These are phyloP conservation scores for Immersiella caudata DNA, from an alignment of 495 filamentous ascomycete species.

Conservation along the genomic window DNA sequence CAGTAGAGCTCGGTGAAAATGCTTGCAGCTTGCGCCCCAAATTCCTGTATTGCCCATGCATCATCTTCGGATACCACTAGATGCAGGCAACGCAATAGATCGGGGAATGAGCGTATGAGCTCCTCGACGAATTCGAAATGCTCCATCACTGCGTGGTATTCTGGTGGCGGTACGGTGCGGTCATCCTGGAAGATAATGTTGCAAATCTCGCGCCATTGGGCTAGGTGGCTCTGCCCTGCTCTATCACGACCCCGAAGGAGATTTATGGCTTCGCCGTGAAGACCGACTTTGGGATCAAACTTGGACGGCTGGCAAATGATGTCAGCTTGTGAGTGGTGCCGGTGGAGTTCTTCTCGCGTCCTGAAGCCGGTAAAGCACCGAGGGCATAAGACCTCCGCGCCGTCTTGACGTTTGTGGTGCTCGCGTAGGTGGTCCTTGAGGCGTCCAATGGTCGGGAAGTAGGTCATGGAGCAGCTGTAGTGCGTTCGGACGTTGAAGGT, in stretches of 20 bases:
- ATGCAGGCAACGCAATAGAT: too few relatives aligned
- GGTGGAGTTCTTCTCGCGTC: neutral
- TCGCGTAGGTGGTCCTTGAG: neutral
- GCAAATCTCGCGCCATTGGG: neutral
- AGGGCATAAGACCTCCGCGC: neutral
- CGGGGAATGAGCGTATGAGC: neutral
- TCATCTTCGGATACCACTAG: neutral
- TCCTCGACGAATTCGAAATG: neutral
- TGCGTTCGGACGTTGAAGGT: neutral
- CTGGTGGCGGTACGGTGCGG: neutral
- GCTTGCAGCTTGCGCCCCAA: too few relatives aligned
- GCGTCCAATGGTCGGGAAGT: conserved; percentile 4
- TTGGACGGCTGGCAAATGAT: neutral
- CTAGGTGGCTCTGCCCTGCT: neutral
- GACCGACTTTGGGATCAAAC: neutral
- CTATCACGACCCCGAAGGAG: neutral
- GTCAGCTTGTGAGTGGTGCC: neutral
- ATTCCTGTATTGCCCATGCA: too few relatives aligned
- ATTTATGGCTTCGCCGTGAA: neutral
- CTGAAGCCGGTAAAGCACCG: conserved; percentile 4
- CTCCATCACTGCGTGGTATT: conserved; percentile 8
- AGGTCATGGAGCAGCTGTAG: conserved; percentile 11
- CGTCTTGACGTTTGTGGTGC: neutral
- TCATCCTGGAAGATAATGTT: conserved; percentile 3
- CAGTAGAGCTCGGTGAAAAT: too few relatives aligned